Evolutionary conservation across 306 rosid genomes (phyloP).

Genomic region (Cucumis hystrix): DNA sequence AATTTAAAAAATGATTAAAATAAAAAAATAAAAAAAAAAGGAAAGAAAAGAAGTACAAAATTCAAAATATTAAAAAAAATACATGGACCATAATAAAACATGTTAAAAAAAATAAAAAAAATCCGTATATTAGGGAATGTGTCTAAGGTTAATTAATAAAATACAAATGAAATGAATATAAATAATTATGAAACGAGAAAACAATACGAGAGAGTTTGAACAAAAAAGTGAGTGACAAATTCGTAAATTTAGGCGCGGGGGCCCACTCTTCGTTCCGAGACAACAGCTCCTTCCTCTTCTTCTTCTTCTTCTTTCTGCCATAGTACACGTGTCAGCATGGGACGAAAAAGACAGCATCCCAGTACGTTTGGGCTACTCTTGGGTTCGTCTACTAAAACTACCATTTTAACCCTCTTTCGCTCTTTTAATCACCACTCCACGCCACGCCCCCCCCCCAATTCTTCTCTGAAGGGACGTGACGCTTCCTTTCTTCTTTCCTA

Average conservation of each 20-base stretch:
- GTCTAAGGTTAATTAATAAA: not conserved
- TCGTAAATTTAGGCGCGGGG: slow-evolving; percentile 24
- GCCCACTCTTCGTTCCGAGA: slow-evolving; percentile 4
- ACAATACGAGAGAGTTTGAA: not conserved
- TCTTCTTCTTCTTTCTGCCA: not conserved
- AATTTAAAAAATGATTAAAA: too few relatives aligned
- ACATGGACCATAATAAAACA: too few relatives aligned
- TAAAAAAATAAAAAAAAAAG: too few relatives aligned
- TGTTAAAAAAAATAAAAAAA: too few relatives aligned
- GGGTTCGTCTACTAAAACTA: not conserved
- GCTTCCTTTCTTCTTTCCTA: not conserved
- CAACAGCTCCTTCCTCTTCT: slow-evolving; percentile 5
- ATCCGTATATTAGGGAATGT: not conserved
- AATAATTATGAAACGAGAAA: not conserved
- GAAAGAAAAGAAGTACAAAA: too few relatives aligned
- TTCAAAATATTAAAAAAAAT: too few relatives aligned
- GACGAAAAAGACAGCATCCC: slow-evolving; percentile 27
- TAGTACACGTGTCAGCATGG: slow-evolving; percentile 51
- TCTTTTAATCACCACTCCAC: not conserved
- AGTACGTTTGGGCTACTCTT: slow-evolving; percentile 10
- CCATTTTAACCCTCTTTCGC: not conserved
- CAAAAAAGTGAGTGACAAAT: not conserved
- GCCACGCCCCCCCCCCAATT: not conserved
- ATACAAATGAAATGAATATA: not conserved
- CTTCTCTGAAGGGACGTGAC: not conserved